Conservation (phyloP, 345 rosid species). For the Sapria himalayana region DNA sequence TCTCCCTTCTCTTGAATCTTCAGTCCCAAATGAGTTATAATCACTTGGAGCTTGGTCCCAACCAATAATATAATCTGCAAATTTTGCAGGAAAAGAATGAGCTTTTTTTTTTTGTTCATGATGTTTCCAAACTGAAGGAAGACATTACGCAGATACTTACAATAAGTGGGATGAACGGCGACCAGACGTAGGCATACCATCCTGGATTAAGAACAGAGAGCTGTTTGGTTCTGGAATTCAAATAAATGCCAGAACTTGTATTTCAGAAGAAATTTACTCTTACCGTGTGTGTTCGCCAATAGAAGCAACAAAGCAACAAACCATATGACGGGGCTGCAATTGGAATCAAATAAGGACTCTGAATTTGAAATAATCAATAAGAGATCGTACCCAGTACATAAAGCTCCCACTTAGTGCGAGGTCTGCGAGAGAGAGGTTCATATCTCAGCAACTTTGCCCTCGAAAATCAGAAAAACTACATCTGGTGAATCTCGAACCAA, state of each 20-base stretch:
- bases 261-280: constrained; percentile 5
- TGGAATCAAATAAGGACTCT: not conserved
- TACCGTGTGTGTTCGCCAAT: constrained; percentile 65
- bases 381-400: no score
- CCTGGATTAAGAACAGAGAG: constrained; percentile 18
- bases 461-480: no score
- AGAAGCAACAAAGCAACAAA: constrained; percentile 42
- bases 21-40: constrained; percentile 65
- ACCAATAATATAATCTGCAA: constrained; percentile 48
- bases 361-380: constrained; percentile 1
- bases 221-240: not conserved
- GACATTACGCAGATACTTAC: constrained; percentile 42
- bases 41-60: constrained; percentile 71
- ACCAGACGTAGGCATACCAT: constrained; percentile 47
- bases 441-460: no score
- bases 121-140: no score
- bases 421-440: no score
- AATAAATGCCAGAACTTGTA: not conserved
- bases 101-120: no score
- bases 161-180: constrained; percentile 60
- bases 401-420: no score
- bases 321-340: constrained; percentile 67
- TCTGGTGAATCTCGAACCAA: no score
- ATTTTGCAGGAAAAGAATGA: not conserved
- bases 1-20: constrained; percentile 64